Conservation (phyloP, 192 early-diverging fungal genomes). For the Blastocladiella britannica region DNA sequence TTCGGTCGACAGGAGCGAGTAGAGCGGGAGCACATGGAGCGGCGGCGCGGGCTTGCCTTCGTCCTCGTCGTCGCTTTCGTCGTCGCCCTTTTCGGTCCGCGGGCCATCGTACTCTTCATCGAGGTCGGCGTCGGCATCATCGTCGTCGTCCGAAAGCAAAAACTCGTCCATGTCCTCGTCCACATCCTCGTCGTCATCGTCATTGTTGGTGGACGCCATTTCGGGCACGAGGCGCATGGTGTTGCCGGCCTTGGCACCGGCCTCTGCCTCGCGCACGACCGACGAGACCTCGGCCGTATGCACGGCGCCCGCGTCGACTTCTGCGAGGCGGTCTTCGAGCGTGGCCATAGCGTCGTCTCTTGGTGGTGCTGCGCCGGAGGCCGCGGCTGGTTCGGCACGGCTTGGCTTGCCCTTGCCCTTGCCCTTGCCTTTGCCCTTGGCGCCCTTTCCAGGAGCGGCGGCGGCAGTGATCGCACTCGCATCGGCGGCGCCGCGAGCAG, state of each 20-base stretch:
- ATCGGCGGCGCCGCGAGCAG: too few relatives aligned
- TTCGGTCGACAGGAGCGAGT: constrained; percentile 76
- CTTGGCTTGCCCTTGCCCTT: neutral
- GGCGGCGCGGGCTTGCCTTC: constrained; percentile 16
- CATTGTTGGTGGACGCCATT: constrained; percentile 7
- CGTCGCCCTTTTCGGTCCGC: constrained; percentile 11
- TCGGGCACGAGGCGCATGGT: neutral
- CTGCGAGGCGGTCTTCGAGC: neutral
- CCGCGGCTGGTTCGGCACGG: neutral
- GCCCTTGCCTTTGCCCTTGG: neutral
- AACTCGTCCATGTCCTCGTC: constrained; percentile 22
- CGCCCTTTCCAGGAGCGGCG: too few relatives aligned
- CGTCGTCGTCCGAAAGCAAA: constrained; percentile 13
- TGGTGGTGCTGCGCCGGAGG: too few relatives aligned
- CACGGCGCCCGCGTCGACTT: neutral
- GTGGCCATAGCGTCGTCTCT: neutral
- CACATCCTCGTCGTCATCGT: constrained; percentile 38
- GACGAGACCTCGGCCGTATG: neutral
- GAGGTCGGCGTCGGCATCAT: constrained; percentile 14
- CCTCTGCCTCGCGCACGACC: neutral
- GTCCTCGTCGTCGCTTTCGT: constrained; percentile 13
- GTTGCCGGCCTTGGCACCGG: neutral
- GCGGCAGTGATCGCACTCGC: too few relatives aligned
- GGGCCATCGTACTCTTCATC: constrained; percentile 12
- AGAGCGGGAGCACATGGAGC: constrained; percentile 90